Conservation (phyloP, 1,139 yeast genomes). For the Nakaseomyces bracarensis region DNA sequence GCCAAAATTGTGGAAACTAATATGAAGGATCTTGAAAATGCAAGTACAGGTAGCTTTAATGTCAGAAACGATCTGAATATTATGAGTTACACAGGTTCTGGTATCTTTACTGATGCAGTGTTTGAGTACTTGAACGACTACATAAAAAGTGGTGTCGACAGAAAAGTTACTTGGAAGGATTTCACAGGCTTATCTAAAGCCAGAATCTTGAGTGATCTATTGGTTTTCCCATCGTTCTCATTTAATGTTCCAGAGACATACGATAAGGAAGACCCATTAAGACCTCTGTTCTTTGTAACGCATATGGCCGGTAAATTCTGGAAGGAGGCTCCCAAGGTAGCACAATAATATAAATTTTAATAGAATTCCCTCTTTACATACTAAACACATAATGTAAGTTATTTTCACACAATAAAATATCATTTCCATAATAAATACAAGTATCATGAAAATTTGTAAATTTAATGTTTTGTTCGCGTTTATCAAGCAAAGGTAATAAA, state of each 20-base stretch:
- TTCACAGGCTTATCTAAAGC: constrained; percentile 64
- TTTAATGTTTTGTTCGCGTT: neutral
- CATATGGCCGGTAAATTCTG: constrained; percentile 29
- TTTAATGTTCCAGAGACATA: constrained; percentile 37
- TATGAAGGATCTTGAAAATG: neutral
- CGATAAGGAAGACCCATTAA: constrained; percentile 21
- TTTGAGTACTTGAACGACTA: constrained; percentile 57
- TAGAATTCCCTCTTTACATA: neutral
- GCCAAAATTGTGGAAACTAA: constrained; percentile 38
- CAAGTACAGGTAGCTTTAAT: constrained; percentile 16
- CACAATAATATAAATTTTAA: constrained; percentile 8
- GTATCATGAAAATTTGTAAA: no score
- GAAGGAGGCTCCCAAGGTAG: constrained; percentile 27
- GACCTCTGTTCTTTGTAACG: constrained; percentile 23
- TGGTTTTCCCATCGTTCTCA: constrained; percentile 75
- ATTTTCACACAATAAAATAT: no score
- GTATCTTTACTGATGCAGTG: constrained; percentile 65
- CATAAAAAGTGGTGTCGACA: constrained; percentile 37
- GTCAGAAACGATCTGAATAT: constrained; percentile 49
- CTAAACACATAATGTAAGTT: no score
- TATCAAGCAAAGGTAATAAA: neutral
- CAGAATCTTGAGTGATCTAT: constrained; percentile 62
- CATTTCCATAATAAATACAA: neutral
- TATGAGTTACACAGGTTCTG: constrained; percentile 76
- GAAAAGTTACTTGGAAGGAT: constrained; percentile 49